Conservation (phyloP, 352 stramenopile species). For the Stramenopiles sp. region DNA sequence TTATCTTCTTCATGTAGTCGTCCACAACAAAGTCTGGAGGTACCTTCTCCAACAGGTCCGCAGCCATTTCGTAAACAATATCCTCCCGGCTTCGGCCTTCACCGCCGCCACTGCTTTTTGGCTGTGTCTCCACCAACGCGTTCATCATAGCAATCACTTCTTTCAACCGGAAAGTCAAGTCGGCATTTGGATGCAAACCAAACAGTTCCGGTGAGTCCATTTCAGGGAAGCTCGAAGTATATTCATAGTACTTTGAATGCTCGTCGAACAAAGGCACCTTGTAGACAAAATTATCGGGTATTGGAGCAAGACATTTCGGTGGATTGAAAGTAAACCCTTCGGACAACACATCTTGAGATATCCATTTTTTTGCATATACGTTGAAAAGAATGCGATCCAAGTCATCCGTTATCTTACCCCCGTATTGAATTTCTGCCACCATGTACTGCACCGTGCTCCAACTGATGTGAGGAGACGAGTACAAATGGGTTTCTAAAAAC, state of each 20-base stretch:
- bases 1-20: conserved; percentile 89
- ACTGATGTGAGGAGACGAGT: conserved; percentile 82
- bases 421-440: conserved; percentile 93
- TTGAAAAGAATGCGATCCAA: conserved; percentile 90
- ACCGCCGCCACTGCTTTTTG: conserved; percentile 50
- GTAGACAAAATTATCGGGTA: conserved; percentile 90
- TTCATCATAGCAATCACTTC: conserved; percentile 78
- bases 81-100: conserved; percentile 77
- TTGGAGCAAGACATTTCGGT: conserved; percentile 72
- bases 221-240: conserved; percentile 78
- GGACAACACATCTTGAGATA: conserved; percentile 44
- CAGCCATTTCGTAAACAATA: conserved; percentile 81
- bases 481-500: conserved; percentile 94
- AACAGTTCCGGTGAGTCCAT: conserved; percentile 97
- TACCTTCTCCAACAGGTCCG: conserved; percentile 72
- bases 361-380: conserved; percentile 86
- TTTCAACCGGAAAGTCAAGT: conserved; percentile 91
- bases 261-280: conserved; percentile 53
- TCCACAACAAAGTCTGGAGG: conserved; percentile 91
- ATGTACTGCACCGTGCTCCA: conserved; percentile 97
- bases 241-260: conserved; percentile 82
- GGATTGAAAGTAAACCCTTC: conserved; percentile 84
- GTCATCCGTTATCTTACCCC: conserved; percentile 96
- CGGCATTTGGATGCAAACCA: conserved; percentile 90
- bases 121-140: conserved; percentile 83